Base-by-base conservation (phyloP, 176 grass and related monocot species). In the Zea luxurians region DNA sequence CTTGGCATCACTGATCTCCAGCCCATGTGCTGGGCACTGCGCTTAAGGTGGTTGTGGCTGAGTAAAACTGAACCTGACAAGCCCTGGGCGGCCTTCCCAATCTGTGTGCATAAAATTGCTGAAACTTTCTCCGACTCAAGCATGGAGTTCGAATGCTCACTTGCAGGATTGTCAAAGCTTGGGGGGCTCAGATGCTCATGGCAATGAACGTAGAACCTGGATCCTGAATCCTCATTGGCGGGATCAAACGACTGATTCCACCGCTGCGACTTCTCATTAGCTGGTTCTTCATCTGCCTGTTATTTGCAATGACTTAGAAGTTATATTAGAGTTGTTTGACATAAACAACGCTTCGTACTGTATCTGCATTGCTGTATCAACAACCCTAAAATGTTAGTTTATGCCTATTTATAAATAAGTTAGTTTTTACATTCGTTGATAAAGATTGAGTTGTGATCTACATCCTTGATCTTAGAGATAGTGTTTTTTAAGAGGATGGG, bases 301-400 rank as follows among this genome's bases (percentile, higher is more conserved):
- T 86, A 9, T 66, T 54, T 64, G 36, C 37, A 49, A 41, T 64
- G 44, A 49, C 60, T 27, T 61, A 70, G 58, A 84, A 68, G n/a
- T 43, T 48, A 61, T 5, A 15, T 48, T 48, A 49, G 12, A 61
- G 34, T 34, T 0, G 17, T 13, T 35, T 16, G 38, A 10, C n/a
- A 41, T 78, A 38, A 64, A 49, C 58, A 61, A 10, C 8, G 34
- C 8, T 34, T 61, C 0, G 55, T 10, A 21, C 21, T 61, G 59
- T 59, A 61, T 27, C 21, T 10, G 1, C 20, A 12, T 20, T 61
- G 55, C 55, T 59, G 59, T 61, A 35, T 61, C 10, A 35, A 61
- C 10, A 35, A 61, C 35, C 59, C 21, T 35, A 61, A 61, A 71
- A 72, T 37, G 27, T 72, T 72, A 37, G 4, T 36, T 8, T 72